Evolutionary conservation across 2,329 filamentous ascomycete genomes (phyloP).

Genomic region (Verticillium dahliae): DNA sequence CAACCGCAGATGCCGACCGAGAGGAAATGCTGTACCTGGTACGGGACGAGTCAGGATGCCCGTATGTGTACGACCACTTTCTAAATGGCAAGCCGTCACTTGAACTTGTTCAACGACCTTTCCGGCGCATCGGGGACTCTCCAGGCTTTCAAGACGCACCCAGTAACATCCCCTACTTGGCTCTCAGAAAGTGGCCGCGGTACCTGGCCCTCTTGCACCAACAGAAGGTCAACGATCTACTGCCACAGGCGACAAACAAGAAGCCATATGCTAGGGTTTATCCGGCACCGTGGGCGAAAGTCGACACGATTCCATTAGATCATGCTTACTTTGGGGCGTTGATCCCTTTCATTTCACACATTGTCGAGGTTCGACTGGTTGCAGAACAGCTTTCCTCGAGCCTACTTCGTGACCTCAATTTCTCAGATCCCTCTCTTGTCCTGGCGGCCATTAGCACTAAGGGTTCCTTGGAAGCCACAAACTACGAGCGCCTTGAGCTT

Average conservation of each 20-base stretch:
- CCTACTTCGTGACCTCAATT: constrained; percentile 41
- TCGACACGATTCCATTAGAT: constrained; percentile 39
- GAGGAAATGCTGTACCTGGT: constrained; percentile 25
- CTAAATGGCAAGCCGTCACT: constrained; percentile 36
- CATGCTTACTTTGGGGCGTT: constrained; percentile 50
- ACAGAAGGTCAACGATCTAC: constrained; percentile 3
- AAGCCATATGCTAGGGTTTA: constrained; percentile 39
- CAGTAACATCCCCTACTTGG: constrained; percentile 40
- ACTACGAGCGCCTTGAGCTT: constrained; percentile 85
- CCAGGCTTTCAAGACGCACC: constrained; percentile 24
- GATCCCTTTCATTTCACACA: constrained; percentile 66
- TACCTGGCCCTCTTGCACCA: constrained; percentile 54
- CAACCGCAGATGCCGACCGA: constrained; percentile 14
- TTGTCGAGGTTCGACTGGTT: constrained; percentile 58
- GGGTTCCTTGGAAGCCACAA: constrained; percentile 47
- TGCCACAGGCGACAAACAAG: constrained; percentile 17
- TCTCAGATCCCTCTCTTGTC: constrained; percentile 45
- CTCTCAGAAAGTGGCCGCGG: constrained; percentile 42
- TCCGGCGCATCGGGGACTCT: constrained; percentile 19
- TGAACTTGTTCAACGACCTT: constrained; percentile 29
- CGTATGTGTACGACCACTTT: constrained; percentile 33
- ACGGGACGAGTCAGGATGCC: constrained; percentile 25
- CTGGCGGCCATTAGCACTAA: constrained; percentile 64
- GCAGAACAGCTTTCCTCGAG: constrained; percentile 53
- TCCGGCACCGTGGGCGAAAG: constrained; percentile 37